Evolutionary conservation across 192 early-diverging fungal genomes (phyloP).

Genomic region (Linnemannia hyalina): DNA sequence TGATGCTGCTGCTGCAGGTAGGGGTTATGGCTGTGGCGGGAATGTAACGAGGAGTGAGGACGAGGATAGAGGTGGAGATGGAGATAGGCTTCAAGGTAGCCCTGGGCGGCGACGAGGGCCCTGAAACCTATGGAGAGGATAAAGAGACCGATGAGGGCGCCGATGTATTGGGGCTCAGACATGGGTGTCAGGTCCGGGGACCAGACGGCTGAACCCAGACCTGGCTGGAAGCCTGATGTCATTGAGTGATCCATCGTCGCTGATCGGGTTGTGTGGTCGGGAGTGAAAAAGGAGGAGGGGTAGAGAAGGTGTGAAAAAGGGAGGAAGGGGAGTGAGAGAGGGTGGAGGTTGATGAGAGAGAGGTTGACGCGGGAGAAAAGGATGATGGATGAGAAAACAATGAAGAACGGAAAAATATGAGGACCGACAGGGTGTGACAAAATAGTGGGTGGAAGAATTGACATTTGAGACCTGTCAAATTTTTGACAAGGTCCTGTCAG

Average conservation of each 20-base stretch:
- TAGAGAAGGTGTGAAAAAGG: background rate
- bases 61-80: constrained; percentile 45
- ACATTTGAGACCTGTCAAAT: background rate
- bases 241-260: constrained; percentile 23
- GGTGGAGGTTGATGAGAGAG: background rate
- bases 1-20: background rate
- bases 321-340: background rate
- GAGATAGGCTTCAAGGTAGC: constrained; percentile 58
- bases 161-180: constrained; percentile 62
- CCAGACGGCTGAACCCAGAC: constrained; percentile 58
- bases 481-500: background rate
- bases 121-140: constrained; percentile 59
- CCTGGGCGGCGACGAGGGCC: constrained; percentile 56
- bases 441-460: background rate
- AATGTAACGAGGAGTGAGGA: background rate
- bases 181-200: constrained; percentile 54
- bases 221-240: constrained; percentile 43
- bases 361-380: background rate
- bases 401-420: background rate
- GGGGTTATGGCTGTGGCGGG: background rate
- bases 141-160: constrained; percentile 62
- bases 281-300: background rate
- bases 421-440: background rate
- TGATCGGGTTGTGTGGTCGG: no score
- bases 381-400: background rate